Evolutionary conservation across 2,329 filamentous ascomycete genomes (phyloP), one percentile per base, ranked within the genome.

Genomic region (Penicillium sp.): DNA sequence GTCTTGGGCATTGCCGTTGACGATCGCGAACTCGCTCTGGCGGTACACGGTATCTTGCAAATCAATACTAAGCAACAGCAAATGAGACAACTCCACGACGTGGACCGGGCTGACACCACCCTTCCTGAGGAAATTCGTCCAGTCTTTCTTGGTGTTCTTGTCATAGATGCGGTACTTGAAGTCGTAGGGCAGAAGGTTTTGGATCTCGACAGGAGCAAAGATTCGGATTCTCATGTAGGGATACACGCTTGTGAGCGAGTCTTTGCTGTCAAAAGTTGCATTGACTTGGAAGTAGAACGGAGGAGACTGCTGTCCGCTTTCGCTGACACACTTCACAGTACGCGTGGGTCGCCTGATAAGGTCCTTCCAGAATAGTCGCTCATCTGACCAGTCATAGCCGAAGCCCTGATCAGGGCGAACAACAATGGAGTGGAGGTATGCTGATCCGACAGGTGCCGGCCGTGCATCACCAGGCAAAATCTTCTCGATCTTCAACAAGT

Each of bases 111-210:
- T 99, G 53, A 97, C 88, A 13, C 95, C 95, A 26, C 95, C 94
- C 73, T 97, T 97, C 53, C 94, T 86, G 43, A 99, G 78, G 76
- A 99, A 99, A 71, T 99, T 99, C 4, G 91, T 95, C 94, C 94
- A 99, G 70, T 99, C 94, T 70, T 95, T 96, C 79, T 93, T 95
- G 0, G 92, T 97, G 71, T 96, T 95, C 77, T 95, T 97, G 78
- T 99, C 94, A 68, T 97, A 99, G 51, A 99, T 97, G 51, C 93
- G 86, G 72, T 99, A 99, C 74, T 99, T 97, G 84, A 99, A 99
- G 74, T 99, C 94, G 69, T 94, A 97, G 0, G 94, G 94, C 35
- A 99, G 77, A 40, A 99, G 78, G 62, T 99, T 99, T 72, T 99
- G 93, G 4, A 99, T 82, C 46, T 96, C 93, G 13, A 99, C 85